Percentiles rank a stretch among this genome's conserved stretches.
Evolutionary conservation across 2,329 filamentous ascomycete species (phyloP).

Genomic region (Tolypocladium sp.): DNA sequence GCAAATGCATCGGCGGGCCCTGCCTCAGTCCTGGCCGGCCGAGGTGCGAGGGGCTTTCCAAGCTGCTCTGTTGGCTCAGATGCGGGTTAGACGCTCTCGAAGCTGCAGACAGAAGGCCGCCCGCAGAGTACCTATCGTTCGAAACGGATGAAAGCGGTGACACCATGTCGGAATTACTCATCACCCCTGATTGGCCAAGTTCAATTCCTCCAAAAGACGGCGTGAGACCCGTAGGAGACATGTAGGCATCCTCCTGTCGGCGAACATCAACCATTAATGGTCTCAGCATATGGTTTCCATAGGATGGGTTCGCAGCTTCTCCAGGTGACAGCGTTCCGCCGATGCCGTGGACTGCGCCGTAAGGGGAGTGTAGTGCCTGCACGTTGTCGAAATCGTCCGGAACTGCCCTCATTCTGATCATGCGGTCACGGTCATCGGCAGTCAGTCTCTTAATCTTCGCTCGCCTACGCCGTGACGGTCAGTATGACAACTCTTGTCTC

Average conservation of each 20-base stretch:
- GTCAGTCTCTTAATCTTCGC: constrained; percentile 65
- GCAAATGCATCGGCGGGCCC: constrained; percentile 48
- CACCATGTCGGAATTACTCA: constrained; percentile 44
- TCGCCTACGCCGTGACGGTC: constrained; percentile 34
- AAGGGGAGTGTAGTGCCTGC: constrained; percentile 58
- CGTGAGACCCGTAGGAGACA: constrained; percentile 58
- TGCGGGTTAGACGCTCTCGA: constrained; percentile 31
- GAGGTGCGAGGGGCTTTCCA: constrained; percentile 21
- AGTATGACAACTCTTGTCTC: background rate
- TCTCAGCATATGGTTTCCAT: constrained; percentile 53
- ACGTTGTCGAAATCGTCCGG: constrained; percentile 64
- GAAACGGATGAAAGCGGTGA: constrained; percentile 48
- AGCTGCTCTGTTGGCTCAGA: constrained; percentile 19
- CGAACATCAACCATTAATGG: constrained; percentile 62
- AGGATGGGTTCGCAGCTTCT: constrained; percentile 38
- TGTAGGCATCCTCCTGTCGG: constrained; percentile 54
- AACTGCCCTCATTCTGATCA: constrained; percentile 64
- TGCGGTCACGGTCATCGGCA: constrained; percentile 59
- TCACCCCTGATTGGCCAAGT: constrained; percentile 45
- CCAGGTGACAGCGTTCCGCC: constrained; percentile 38
- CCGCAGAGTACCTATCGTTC: constrained; percentile 36
- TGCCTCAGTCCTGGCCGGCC: constrained; percentile 38
- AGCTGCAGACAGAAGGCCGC: constrained; percentile 31
- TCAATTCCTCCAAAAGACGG: constrained; percentile 59
- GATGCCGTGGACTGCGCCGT: constrained; percentile 49